Base-by-base conservation (phyloP, 495 filamentous ascomycete species). In the Trichoderma virens region DNA sequence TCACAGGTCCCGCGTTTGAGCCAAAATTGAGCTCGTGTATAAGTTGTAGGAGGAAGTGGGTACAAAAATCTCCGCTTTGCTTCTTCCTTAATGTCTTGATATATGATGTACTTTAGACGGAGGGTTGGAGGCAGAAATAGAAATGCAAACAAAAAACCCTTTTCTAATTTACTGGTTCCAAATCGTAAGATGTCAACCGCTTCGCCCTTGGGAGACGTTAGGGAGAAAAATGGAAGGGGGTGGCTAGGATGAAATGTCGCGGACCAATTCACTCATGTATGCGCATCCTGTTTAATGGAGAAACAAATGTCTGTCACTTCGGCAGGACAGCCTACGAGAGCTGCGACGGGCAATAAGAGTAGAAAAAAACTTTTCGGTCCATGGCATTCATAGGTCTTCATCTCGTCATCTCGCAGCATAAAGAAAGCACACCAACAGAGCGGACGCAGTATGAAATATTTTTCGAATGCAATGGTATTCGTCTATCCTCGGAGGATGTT, bases 101-200 rank as follows among this genome's bases (percentile, higher is more conserved):
- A 62, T 56, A 56, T 63, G 56, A 63, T 68, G 74, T 76, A 74
- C 20, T 68, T 71, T 75, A 71, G 67, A 71, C 59, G 63, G 23
- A 56, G 9, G 45, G 51, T 27, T 67, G 25, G 67, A 65, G 70
- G 66, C 67, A 70, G 70, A 67, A 69, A 73, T 70, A 69, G 71
- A 69, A 35, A 27, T 25, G 51, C 51, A 56, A 56, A 56, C 11
- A 28, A 28, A 56, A 27, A 56, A n/a, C n/a, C n/a, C n/a, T n/a
- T n/a, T n/a, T n/a, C n/a, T n/a, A n/a, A n/a, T n/a, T n/a, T n/a
- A n/a, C n/a, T n/a, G n/a, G n/a, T n/a, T n/a, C n/a, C n/a, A n/a
- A n/a, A n/a, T n/a, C n/a, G n/a, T n/a, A n/a, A n/a, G n/a, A n/a
- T n/a, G n/a, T n/a, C n/a, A n/a, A n/a, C n/a, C n/a, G n/a, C n/a